Base-by-base conservation (phyloP, 1,284 basidiomycete genomes). In the Boletus hoseneyae region DNA sequence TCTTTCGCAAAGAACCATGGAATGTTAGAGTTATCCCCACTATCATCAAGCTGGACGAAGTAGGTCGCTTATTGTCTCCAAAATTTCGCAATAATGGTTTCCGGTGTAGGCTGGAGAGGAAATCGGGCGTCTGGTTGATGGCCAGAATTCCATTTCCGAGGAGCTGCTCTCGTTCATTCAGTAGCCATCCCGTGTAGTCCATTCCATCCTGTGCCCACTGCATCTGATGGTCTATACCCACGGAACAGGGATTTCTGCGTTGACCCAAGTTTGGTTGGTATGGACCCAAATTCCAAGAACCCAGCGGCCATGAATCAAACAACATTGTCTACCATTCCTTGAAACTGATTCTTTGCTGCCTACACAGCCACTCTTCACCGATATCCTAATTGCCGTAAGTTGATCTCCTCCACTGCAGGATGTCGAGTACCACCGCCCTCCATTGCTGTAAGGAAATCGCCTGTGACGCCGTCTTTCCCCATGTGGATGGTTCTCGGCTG, bases 21-120 rank as follows among this genome's bases (percentile, higher is more conserved):
- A 77, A 79, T 9, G 67, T 93, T 44, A 64, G 68, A 27, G 72
- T 70, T 29, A 73, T 93, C 19, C 91, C 91, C 13, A 92, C 90
- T 10, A 82, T 93, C 52, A 71, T 93, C 49, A 78, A 78, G 57
- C 50, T 84, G n/a, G 68, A 76, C 60, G 72, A 86, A 57, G 90
- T 90, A 62, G 60, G 87, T 76, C 18, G 13, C 13, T 33, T 25
- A 10, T 47, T 34, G 43, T 49, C 47, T 47, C 50, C 29, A 16
- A 43, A 16, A 36, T 44, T 47, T 29, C 34, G 50, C 48, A 29
- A 12, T 34, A 40, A 51, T 38, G 8, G 15, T 16, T 41, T 30
- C 32, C 13, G 39, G 16, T 45, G 4, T 52, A 85, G 85, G 74
- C 41, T 32, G 65, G 77, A 37, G 67, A 75, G 54, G 73, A 83